Evolutionary conservation across 192 early-diverging fungal species (phyloP).

Genomic region (Coemansia sp.): DNA sequence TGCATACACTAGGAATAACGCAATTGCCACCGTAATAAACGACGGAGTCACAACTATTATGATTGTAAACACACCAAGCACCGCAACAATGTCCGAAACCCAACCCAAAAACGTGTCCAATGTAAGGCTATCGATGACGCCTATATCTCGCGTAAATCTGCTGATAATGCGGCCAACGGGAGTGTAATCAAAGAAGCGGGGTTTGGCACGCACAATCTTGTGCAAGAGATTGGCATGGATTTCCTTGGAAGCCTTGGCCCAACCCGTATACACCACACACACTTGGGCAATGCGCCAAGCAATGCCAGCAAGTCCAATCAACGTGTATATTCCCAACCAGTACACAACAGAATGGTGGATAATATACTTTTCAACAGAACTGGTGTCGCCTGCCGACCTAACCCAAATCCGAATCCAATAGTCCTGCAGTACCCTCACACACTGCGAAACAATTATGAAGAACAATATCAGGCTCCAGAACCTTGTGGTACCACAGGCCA

Average conservation of each 20-base stretch:
- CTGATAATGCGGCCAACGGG: constrained; percentile 80
- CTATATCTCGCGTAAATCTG: constrained; percentile 79
- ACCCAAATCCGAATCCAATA: constrained; percentile 69
- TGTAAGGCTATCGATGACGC: constrained; percentile 59
- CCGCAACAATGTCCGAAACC: constrained; percentile 51
- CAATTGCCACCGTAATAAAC: constrained; percentile 66
- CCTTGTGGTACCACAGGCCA: constrained; percentile 60
- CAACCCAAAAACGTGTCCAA: constrained; percentile 56
- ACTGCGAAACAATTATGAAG: constrained; percentile 53
- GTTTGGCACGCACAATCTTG: constrained; percentile 62
- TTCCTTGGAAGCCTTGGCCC: constrained; percentile 54
- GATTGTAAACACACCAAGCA: constrained; percentile 55
- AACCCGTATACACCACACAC: constrained; percentile 49
- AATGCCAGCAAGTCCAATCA: constrained; percentile 51
- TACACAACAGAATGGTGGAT: constrained; percentile 16
- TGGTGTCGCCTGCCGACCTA: constrained; percentile 7
- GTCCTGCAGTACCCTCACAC: constrained; percentile 55
- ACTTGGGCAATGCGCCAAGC: constrained; percentile 38
- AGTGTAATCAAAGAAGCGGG: constrained; percentile 82
- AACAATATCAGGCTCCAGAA: constrained; percentile 59
- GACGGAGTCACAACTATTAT: constrained; percentile 63
- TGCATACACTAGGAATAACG: constrained; percentile 60
- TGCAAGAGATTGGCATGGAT: constrained; percentile 59
- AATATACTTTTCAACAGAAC: too few relatives aligned
- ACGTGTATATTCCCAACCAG: constrained; percentile 63